Conservation (phyloP, 345 rosid genomes). For the Excoecaria cochinchinensis region DNA sequence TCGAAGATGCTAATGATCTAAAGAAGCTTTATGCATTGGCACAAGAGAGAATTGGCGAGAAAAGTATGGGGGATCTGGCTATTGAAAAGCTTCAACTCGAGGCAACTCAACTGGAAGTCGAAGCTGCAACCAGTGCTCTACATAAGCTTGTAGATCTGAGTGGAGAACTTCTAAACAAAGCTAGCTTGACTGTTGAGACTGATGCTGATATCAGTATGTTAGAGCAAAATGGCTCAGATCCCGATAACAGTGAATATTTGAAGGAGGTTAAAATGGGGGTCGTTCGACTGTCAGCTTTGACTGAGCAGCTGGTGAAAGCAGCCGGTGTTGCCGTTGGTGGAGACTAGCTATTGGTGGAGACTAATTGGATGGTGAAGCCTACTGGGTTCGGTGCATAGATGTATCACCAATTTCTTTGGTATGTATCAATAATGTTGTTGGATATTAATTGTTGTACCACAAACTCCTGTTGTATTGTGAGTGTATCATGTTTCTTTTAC, state of each 20-base stretch:
- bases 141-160: constrained; percentile 74
- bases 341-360: constrained; percentile 24
- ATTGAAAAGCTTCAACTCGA: constrained; percentile 81
- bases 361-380: constrained; percentile 20
- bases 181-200: constrained; percentile 43
- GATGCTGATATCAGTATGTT: constrained; percentile 26
- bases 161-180: constrained; percentile 47
- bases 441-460: constrained; percentile 9
- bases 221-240: constrained; percentile 19
- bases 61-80: constrained; percentile 59
- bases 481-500: neutral
- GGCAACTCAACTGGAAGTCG: constrained; percentile 76
- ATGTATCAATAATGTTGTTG: neutral
- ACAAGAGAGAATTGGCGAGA: constrained; percentile 66
- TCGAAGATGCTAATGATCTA: constrained; percentile 58
- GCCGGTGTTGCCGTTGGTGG: constrained; percentile 50
- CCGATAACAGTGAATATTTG: constrained; percentile 39
- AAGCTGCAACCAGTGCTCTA: constrained; percentile 70
- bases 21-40: constrained; percentile 58
- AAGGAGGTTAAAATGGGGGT: constrained; percentile 52
- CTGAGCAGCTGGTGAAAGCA: constrained; percentile 62
- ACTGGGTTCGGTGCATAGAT: constrained; percentile 17
- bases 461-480: neutral
- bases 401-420: neutral
- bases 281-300: constrained; percentile 52